A percentile compares a stretch with the other conserved stretches of the same genome.
These are phyloP conservation scores for Centaurea solstitialis DNA, from an alignment of 129 eudicot genomes.

Conservation along the genomic window DNA sequence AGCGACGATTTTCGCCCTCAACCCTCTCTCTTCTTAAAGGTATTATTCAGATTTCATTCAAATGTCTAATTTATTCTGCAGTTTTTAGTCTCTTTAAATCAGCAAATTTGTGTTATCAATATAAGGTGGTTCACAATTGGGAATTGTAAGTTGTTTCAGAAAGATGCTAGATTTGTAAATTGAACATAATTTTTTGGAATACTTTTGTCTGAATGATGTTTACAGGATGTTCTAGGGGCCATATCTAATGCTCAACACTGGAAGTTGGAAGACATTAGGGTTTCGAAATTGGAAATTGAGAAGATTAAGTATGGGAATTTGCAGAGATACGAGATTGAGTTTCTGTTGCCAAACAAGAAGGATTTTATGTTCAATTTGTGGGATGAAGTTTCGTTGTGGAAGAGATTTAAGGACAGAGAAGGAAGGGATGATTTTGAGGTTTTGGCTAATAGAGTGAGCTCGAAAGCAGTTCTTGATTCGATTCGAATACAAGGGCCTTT, in stretches of 20 bases:
- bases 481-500: slow-evolving; percentile 64
- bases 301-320: slow-evolving; percentile 48
- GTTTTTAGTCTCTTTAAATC: not conserved
- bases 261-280: slow-evolving; percentile 54
- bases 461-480: slow-evolving; percentile 43
- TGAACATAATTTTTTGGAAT: not conserved
- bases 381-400: slow-evolving; percentile 57
- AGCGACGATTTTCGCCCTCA: slow-evolving; percentile 49
- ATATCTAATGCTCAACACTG: slow-evolving; percentile 51
- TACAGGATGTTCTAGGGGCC: slow-evolving; percentile 56
- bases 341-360: slow-evolving; percentile 49
- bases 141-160: not conserved
- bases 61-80: not conserved
- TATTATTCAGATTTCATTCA: slow-evolving; percentile 19
- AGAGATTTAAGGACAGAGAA: slow-evolving; percentile 33
- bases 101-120: not conserved
- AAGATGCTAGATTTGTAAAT: not conserved
- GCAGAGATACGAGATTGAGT: slow-evolving; percentile 52
- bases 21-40: slow-evolving; percentile 58
- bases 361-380: slow-evolving; percentile 40
- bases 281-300: slow-evolving; percentile 52
- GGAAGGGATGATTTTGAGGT: slow-evolving; percentile 48
- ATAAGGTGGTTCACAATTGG: not conserved
- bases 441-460: slow-evolving; percentile 45
- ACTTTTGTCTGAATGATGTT: not conserved